Base-by-base conservation (phyloP, 2,329 filamentous ascomycete species). In the Neonectria hederae region DNA sequence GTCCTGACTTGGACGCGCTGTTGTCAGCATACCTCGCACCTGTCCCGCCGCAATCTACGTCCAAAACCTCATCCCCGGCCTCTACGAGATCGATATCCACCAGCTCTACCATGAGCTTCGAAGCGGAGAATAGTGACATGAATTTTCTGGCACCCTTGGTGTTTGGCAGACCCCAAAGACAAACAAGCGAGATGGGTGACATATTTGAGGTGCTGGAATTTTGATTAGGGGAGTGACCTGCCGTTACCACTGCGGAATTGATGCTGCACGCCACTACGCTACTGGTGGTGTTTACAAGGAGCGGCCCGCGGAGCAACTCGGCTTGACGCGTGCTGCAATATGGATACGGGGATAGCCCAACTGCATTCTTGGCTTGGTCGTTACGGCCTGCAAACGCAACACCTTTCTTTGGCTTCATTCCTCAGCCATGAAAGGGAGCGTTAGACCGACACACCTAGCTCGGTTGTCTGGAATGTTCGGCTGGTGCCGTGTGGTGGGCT, bases 161-260 rank as follows among this genome's bases (percentile, higher is more conserved):
- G 7, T 71, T 71, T 52, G 69, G 69, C 9, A 46, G 69, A 52
- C 64, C 61, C 21, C 59, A 71, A 26, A 53, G 69, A 11, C 56
- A 69, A 52, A 48, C 62, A 13, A 65, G 66, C 3, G 55, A 63
- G 2, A 71, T 71, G 59, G 69, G 69, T 4, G 69, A 71, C 28
- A 71, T 71, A 1, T 68, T 71, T 43, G 69, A 71, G 42, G 69
- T 71, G 45, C 38, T 71, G 19, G 58, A 64, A 1, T 71, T 60
- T 46, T 69, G 54, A 69, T 19, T 19, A 19, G 26, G 24, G 43
- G n/a, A n/a, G n/a, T n/a, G n/a, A n/a, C n/a, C n/a, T n/a, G n/a
- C n/a, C n/a, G n/a, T n/a, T 26, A 26, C 24, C 24, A 59, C 46
- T 45, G 43, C n/a, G 13, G 35, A 11, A 40, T 40, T 40, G 35